Conservation (phyloP, 257 asterid species). For the Solanum sparsipilum region DNA sequence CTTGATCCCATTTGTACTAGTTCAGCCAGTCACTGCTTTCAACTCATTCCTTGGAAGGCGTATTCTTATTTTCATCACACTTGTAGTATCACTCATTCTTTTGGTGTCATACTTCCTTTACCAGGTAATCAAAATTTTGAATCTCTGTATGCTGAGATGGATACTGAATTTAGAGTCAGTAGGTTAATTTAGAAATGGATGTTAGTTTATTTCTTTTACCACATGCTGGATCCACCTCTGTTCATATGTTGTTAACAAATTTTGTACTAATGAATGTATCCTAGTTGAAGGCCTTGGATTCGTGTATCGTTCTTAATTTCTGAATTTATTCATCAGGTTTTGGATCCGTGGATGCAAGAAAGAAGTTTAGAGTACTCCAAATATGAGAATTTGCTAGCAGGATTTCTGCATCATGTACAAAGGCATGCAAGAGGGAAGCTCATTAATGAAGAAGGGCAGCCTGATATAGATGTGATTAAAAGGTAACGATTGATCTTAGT, state of each 20-base stretch:
- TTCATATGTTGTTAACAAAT: background rate
- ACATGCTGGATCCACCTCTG: background rate
- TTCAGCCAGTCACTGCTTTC: constrained; percentile 16
- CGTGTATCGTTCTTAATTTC: background rate
- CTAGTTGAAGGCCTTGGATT: background rate
- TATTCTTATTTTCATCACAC: constrained; percentile 27
- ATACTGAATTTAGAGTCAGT: background rate
- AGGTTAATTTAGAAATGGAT: background rate
- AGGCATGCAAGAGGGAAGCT: constrained; percentile 32
- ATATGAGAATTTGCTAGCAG: constrained; percentile 34
- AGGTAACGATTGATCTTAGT: constrained; percentile 9
- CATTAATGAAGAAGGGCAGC: constrained; percentile 25
- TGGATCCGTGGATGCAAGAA: constrained; percentile 42
- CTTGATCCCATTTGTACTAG: constrained; percentile 34
- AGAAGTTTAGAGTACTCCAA: constrained; percentile 42
- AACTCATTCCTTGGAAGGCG: constrained; percentile 5
- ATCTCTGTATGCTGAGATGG: background rate
- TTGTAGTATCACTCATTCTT: constrained; percentile 21
- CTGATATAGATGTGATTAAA: constrained; percentile 27
- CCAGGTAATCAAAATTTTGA: constrained; percentile 18
- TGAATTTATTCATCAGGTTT: constrained; percentile 14
- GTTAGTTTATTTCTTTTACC: background rate
- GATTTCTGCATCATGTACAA: constrained; percentile 33
- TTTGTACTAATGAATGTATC: background rate
- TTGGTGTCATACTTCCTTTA: constrained; percentile 31